Conservation (phyloP, 331 rosid species). For the Quercus phellos region DNA sequence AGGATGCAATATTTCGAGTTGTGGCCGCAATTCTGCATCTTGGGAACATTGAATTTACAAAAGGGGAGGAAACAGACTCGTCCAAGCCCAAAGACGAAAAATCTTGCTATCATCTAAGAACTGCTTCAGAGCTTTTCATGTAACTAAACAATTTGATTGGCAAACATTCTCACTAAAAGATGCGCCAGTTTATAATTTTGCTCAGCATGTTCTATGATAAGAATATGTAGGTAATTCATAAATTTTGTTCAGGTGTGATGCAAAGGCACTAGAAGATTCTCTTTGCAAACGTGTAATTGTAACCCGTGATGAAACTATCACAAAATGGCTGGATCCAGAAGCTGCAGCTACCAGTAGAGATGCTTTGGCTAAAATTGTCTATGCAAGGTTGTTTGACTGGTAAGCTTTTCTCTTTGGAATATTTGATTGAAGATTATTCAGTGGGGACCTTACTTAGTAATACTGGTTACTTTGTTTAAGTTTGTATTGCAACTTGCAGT, state of each 20-base stretch:
- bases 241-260: constrained; percentile 78
- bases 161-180: constrained; percentile 16
- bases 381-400: constrained; percentile 91
- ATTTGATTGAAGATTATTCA: constrained; percentile 13
- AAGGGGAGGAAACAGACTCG: constrained; percentile 88
- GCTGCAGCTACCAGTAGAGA: constrained; percentile 86
- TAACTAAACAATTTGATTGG: constrained; percentile 30
- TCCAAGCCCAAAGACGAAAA: constrained; percentile 87
- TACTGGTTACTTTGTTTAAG: constrained; percentile 13
- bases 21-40: constrained; percentile 97
- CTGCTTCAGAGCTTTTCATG: constrained; percentile 92
- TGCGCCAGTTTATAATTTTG: constrained; percentile 13
- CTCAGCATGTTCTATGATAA: constrained; percentile 23
- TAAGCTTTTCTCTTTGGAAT: constrained; percentile 28
- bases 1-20: constrained; percentile 98
- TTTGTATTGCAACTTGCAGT: constrained; percentile 4
- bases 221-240: constrained; percentile 16
- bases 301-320: constrained; percentile 93
- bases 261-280: constrained; percentile 82
- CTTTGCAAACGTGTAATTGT: constrained; percentile 92
- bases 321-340: constrained; percentile 85
- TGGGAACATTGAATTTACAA: constrained; percentile 89
- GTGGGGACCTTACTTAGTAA: constrained; percentile 5
- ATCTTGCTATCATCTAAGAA: constrained; percentile 76
- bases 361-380: constrained; percentile 83